Percentiles rank a stretch among this genome's conserved stretches.
These are phyloP conservation scores for Penicillium soppii DNA, from an alignment of 495 filamentous ascomycete species.

Conservation along the genomic window DNA sequence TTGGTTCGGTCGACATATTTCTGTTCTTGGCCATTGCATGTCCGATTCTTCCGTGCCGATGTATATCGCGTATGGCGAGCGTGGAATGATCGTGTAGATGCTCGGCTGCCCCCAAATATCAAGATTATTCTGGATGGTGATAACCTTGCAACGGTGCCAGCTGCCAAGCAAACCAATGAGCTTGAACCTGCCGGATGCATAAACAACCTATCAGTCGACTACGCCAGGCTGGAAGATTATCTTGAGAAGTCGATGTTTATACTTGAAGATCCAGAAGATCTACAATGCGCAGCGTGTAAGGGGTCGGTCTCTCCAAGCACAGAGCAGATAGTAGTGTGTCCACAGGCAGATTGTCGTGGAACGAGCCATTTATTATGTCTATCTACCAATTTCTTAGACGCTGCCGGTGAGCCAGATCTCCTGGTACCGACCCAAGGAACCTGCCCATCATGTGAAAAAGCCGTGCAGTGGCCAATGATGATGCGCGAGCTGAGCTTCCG, in stretches of 20 bases:
- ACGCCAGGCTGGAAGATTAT: slow-evolving; percentile 61
- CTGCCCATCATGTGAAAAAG: slow-evolving; percentile 68
- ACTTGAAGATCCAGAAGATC: slow-evolving; percentile 57
- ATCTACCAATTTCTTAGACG: slow-evolving; percentile 59
- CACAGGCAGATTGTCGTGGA: slow-evolving; percentile 61
- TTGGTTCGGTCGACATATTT: slow-evolving; percentile 79
- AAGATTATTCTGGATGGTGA: slow-evolving; percentile 55
- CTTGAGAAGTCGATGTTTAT: slow-evolving; percentile 69
- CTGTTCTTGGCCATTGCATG: slow-evolving; percentile 70
- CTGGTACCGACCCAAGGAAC: slow-evolving; percentile 67
- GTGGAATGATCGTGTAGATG: slow-evolving; percentile 52
- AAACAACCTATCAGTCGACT: slow-evolving; percentile 63
- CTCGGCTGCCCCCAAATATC: slow-evolving; percentile 49
- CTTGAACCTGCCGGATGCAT: slow-evolving; percentile 31
- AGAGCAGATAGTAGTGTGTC: slow-evolving; percentile 67
- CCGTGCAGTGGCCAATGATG: slow-evolving; percentile 70
- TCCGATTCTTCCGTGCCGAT: slow-evolving; percentile 77
- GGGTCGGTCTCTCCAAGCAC: slow-evolving; percentile 42
- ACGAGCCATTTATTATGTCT: slow-evolving; percentile 78
- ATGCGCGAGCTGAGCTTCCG: slow-evolving; percentile 79
- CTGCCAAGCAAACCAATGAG: not conserved
- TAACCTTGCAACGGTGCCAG: slow-evolving; percentile 9
- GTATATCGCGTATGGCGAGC: slow-evolving; percentile 65
- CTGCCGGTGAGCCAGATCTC: slow-evolving; percentile 34
- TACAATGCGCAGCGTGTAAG: slow-evolving; percentile 64